Evolutionary conservation across 306 rosid species (phyloP), one percentile per base, ranked within the genome.

Genomic region (Castanea sativa): DNA sequence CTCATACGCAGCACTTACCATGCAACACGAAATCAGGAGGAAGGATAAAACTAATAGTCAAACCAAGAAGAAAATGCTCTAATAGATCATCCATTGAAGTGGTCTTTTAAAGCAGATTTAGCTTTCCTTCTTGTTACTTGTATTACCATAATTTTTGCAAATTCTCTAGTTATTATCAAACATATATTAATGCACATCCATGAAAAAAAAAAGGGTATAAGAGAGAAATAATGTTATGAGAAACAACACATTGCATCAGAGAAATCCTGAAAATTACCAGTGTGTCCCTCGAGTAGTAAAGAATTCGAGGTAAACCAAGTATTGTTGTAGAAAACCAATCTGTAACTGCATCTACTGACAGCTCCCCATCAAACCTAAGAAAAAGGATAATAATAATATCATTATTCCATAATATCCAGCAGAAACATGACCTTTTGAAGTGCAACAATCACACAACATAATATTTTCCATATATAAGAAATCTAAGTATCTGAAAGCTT

Each of bases 281-380:
- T n/a, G 94, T 64, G 71, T 91, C 96, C 86, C 81, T 90, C 49
- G 96, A 74, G 90, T 90, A 87, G 92, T 95, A 92, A 81, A 83
- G 87, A 73, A 92, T 85, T 80, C 91, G 97, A 80, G 99, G 98
- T 83, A 95, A 85, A 76, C 81, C 87, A 77, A 91, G 83, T 67
- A 92, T 69, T 73, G 67, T 84, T 69, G 97, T 92, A 75, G 94
- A 88, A 91, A 94, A 90, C 98, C 99, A 94, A 87, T 94, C 91
- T 72, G 92, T 91, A 79, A 92, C 84, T 49, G 83, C 86, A 80
- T 94, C 97, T 71, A 84, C 81, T 0, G 92, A 82, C 74, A 83
- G 91, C 80, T 83, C 87, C n/a, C 92, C 97, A 33, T 84, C 85
- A 68, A 82, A 94, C 95, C 99, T 94, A 76, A 53, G 76, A 85